phyloP scores from a whole-genome alignment of 345 rosid species.

The Kandelia obovata region DNA sequence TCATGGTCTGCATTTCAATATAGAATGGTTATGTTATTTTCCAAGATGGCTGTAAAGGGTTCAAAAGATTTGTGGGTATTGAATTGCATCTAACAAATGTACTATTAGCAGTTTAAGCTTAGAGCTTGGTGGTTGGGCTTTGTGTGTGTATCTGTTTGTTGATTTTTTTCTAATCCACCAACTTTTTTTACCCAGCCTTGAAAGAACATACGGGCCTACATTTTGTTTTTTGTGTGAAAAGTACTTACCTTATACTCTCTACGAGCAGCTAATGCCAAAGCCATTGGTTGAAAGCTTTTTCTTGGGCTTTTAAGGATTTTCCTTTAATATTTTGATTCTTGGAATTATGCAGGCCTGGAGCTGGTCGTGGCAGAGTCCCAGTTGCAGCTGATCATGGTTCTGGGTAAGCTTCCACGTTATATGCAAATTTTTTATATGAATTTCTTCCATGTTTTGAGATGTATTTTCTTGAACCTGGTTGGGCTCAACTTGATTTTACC shows the following conservation, averaged over 20 bases:
- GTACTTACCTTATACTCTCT: not conserved
- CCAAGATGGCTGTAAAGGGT: not conserved
- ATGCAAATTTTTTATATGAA: not conserved
- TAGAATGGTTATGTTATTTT: not conserved
- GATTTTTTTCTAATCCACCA: too few relatives aligned
- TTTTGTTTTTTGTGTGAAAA: too few relatives aligned
- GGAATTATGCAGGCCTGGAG: conserved; percentile 48
- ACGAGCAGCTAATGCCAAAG: not conserved
- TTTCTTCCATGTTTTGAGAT: not conserved
- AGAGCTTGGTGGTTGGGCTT: not conserved
- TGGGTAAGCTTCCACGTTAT: conserved; percentile 37
- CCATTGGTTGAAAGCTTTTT: not conserved
- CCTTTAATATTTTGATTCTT: not conserved
- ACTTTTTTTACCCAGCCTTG: too few relatives aligned
- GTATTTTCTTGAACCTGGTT: not conserved
- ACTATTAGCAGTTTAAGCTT: not conserved
- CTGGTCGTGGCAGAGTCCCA: conserved; percentile 35
- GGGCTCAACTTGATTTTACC: not conserved
- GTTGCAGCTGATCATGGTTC: conserved; percentile 35
- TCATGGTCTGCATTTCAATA: not conserved
- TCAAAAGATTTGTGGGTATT: not conserved
- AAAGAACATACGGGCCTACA: too few relatives aligned
- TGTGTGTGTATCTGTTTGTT: too few relatives aligned
- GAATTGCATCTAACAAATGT: not conserved
- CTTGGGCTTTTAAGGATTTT: not conserved